These are phyloP conservation scores for Coffea canephora DNA, from an alignment of 257 asterid genomes.

Conservation along the genomic window DNA sequence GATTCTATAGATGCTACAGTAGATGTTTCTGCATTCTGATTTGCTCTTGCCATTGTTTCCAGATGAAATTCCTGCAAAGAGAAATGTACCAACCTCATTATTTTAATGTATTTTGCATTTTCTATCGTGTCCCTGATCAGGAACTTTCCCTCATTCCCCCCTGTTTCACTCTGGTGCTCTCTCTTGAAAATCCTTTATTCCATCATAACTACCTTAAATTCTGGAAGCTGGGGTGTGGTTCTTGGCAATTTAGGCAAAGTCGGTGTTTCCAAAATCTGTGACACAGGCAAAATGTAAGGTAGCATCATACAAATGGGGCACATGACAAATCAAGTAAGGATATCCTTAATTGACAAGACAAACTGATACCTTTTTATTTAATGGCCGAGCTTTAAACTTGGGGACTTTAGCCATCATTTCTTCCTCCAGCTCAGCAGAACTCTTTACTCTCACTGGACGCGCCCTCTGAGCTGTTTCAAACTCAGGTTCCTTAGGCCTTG, in stretches of 20 bases:
- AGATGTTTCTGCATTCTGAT: slow-evolving; percentile 62
- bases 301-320: too few species aligned
- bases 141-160: background rate
- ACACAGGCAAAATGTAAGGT: slow-evolving; percentile 1
- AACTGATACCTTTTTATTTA: slow-evolving; percentile 65
- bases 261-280: slow-evolving; percentile 69
- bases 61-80: slow-evolving; percentile 78
- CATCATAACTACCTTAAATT: slow-evolving; percentile 59
- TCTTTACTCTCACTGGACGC: slow-evolving; percentile 65
- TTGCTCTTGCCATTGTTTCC: slow-evolving; percentile 88
- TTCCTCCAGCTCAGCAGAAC: slow-evolving; percentile 85
- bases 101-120: background rate
- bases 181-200: background rate
- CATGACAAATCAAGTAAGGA: background rate
- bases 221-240: slow-evolving; percentile 75
- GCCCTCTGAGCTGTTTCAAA: slow-evolving; percentile 83
- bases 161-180: background rate
- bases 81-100: slow-evolving; percentile 1
- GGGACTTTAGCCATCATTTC: slow-evolving; percentile 95
- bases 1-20: slow-evolving; percentile 62
- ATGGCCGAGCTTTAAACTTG: slow-evolving; percentile 85
- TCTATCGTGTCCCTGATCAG: background rate
- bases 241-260: slow-evolving; percentile 57
- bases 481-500: slow-evolving; percentile 92
- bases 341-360: background rate